These are phyloP conservation scores for Alternaria angustiovoidea DNA, from an alignment of 2,329 filamentous ascomycete species.

Conservation along the genomic window DNA sequence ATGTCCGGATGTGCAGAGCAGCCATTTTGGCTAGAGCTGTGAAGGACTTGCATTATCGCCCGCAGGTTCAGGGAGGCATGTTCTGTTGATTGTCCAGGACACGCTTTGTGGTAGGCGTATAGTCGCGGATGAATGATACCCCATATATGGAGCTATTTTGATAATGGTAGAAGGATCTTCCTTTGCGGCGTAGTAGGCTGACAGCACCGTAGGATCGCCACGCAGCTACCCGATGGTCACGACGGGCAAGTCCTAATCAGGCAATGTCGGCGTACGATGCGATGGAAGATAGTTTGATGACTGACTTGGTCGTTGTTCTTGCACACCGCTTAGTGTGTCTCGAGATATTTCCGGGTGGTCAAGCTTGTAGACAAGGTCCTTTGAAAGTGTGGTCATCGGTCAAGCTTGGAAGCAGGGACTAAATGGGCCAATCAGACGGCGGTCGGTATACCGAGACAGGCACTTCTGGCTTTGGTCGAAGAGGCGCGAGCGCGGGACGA, in stretches of 20 bases:
- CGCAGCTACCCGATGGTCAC: slow-evolving; percentile 12
- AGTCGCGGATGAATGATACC: not conserved
- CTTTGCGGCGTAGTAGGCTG: slow-evolving; percentile 6
- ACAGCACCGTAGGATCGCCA: slow-evolving; percentile 9
- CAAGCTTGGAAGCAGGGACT: slow-evolving; percentile 2
- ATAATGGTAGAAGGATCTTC: slow-evolving; percentile 3
- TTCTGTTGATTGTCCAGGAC: slow-evolving; percentile 1
- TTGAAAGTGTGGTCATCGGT: slow-evolving; percentile 8
- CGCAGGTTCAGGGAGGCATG: not conserved
- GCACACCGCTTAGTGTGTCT: slow-evolving; percentile 11
- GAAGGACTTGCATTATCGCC: slow-evolving; percentile 1
- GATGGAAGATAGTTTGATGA: slow-evolving; percentile 7
- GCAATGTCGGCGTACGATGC: slow-evolving; percentile 4
- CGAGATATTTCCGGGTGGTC: slow-evolving; percentile 3
- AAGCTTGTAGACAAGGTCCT: slow-evolving; percentile 13
- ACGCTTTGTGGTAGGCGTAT: not conserved
- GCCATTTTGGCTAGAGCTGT: not conserved
- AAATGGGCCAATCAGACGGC: slow-evolving; percentile 7
- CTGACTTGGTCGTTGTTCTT: slow-evolving; percentile 1
- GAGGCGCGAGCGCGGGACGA: slow-evolving; percentile 8
- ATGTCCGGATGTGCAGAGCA: not conserved
- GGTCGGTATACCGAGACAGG: slow-evolving; percentile 11
- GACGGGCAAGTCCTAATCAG: slow-evolving; percentile 9
- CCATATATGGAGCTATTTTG: slow-evolving; percentile 5
- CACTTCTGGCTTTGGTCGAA: not conserved